A percentile compares a stretch with the other conserved stretches of the same genome.
phyloP scores from a whole-genome alignment of 768 basidiomycete genomes.

The Melanogaster broomeanus region DNA sequence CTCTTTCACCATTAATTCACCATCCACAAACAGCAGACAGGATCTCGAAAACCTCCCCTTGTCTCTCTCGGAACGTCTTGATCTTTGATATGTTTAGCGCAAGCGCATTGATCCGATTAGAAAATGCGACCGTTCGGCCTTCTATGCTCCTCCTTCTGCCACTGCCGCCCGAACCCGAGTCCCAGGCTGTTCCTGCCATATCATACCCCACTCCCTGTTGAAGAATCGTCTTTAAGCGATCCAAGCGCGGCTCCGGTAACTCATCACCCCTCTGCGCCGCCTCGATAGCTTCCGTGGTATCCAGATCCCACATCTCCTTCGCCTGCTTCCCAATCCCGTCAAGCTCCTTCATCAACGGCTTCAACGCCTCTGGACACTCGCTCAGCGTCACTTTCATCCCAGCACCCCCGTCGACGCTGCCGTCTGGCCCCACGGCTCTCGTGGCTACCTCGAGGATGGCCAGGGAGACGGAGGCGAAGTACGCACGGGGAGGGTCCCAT shows the following conservation, averaged over 20 bases:
- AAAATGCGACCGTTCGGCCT: slow-evolving; percentile 68
- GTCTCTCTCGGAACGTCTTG: slow-evolving; percentile 70
- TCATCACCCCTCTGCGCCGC: slow-evolving; percentile 33
- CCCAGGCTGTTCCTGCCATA: slow-evolving; percentile 5
- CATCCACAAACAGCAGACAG: slow-evolving; percentile 24
- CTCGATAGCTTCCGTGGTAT: slow-evolving; percentile 53
- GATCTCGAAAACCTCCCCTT: slow-evolving; percentile 70
- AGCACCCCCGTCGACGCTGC: slow-evolving; percentile 49
- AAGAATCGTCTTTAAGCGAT: slow-evolving; percentile 57
- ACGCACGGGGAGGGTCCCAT: slow-evolving; percentile 70
- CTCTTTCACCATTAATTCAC: neutral
- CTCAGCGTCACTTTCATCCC: slow-evolving; percentile 55
- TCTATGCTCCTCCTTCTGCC: slow-evolving; percentile 51
- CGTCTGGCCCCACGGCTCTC: slow-evolving; percentile 46
- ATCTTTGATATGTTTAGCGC: slow-evolving; percentile 71
- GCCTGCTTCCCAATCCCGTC: slow-evolving; percentile 53
- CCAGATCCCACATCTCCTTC: slow-evolving; percentile 51
- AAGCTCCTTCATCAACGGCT: slow-evolving; percentile 73
- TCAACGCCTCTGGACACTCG: slow-evolving; percentile 63
- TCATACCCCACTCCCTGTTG: slow-evolving; percentile 57
- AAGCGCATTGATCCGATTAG: slow-evolving; percentile 76
- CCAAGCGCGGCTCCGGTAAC: slow-evolving; percentile 49
- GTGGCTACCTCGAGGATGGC: slow-evolving; percentile 73
- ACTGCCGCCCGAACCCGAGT: too few species aligned
- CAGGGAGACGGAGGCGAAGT: slow-evolving; percentile 74